A percentile compares a stretch with the other conserved stretches of the same genome.
These are phyloP conservation scores for Nannochloris sp. DNA, from an alignment of 139 green algal genomes.

Conservation along the genomic window DNA sequence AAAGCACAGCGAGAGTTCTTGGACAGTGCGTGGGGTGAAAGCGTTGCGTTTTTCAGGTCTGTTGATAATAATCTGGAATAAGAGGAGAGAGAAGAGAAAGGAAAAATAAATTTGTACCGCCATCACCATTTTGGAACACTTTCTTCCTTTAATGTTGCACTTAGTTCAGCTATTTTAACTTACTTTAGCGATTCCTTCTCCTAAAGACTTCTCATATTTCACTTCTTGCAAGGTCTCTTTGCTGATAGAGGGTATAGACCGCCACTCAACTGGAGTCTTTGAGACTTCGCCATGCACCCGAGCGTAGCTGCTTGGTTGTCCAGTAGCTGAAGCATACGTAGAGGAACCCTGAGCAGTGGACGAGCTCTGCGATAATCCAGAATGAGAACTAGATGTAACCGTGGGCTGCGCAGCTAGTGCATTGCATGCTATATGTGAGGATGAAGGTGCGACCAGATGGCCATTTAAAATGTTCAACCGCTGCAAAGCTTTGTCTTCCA, in stretches of 20 bases:
- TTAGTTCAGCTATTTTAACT: not conserved
- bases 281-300: conserved; percentile 74
- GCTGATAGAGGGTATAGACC: conserved; percentile 31
- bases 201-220: conserved; percentile 75
- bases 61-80: conserved; percentile 91
- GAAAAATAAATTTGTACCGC: not conserved
- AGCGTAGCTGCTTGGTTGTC: conserved; percentile 42
- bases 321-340: conserved; percentile 23
- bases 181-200: conserved; percentile 86
- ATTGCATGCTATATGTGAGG: not conserved
- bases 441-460: not conserved
- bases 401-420: not conserved
- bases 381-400: not conserved
- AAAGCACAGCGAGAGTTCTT: conserved; percentile 86
- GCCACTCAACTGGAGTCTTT: conserved; percentile 46
- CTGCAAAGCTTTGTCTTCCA: not conserved
- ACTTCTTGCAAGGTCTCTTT: conserved; percentile 66
- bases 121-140: too few species aligned
- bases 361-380: too few species aligned
- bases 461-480: not conserved
- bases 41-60: conserved; percentile 88
- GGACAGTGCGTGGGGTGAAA: conserved; percentile 87
- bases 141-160: not conserved
- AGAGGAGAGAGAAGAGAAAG: not conserved
- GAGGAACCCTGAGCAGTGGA: not conserved